Percentiles rank a stretch among this genome's conserved stretches.
Conservation (phyloP, 176 grass and related monocot genomes). For the Juncus inflexus region DNA sequence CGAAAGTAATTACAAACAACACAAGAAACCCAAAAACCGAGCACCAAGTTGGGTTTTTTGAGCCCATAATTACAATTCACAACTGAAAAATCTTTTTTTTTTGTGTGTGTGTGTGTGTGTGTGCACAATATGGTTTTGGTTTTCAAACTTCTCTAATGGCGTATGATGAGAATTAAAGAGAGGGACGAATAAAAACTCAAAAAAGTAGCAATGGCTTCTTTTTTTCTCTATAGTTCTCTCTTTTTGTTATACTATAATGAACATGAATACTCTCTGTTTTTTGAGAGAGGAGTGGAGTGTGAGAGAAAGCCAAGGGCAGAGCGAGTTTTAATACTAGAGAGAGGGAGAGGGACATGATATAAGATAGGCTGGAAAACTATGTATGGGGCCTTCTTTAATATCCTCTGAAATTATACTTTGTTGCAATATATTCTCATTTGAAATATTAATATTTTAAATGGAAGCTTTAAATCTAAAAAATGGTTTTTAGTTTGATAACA, state of each 20-base stretch:
- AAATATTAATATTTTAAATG: background rate
- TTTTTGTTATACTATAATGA: background rate
- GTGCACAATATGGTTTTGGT: too few species aligned
- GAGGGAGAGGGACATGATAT: constrained; percentile 6
- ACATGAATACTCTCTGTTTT: constrained; percentile 19
- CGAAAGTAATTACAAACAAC: constrained; percentile 28
- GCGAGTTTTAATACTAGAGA: constrained; percentile 38
- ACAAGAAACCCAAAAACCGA: constrained; percentile 17
- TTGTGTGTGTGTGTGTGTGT: background rate
- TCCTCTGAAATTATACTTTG: constrained; percentile 15
- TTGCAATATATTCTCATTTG: constrained; percentile 2
- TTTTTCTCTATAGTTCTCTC: constrained; percentile 2
- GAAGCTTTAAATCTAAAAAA: background rate
- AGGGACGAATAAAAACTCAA: background rate
- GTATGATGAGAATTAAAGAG: background rate
- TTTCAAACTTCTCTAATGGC: constrained; percentile 7
- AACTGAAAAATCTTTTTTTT: constrained; percentile 9
- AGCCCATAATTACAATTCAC: constrained; percentile 22
- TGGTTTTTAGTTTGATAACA: background rate
- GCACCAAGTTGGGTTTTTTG: background rate
- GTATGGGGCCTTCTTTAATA: background rate
- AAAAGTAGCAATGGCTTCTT: constrained; percentile 13
- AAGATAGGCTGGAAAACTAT: constrained; percentile 10
- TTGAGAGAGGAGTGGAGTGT: constrained; percentile 23
- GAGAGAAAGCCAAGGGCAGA: constrained; percentile 32